Conservation (phyloP, 2,329 filamentous ascomycete species). For the Aspergillus flavus region DNA sequence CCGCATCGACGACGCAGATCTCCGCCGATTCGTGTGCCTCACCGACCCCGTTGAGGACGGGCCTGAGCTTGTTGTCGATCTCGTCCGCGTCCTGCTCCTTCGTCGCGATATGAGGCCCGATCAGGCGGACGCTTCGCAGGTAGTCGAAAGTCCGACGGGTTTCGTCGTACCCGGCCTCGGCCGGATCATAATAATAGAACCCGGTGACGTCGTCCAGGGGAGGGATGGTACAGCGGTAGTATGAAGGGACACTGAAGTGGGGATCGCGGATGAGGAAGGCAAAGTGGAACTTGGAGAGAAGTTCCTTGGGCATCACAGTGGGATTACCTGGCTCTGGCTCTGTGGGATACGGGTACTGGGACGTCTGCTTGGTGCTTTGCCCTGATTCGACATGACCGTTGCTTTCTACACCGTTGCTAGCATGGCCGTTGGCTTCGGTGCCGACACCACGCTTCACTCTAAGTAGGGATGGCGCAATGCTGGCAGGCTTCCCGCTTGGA, state of each 20-base stretch:
- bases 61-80: constrained; percentile 29
- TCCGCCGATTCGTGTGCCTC: constrained; percentile 47
- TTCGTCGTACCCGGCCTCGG: constrained; percentile 88
- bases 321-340: constrained; percentile 72
- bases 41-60: constrained; percentile 27
- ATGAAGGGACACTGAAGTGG: constrained; percentile 86
- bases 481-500: constrained; percentile 67
- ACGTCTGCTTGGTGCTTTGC: constrained; percentile 19
- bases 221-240: constrained; percentile 90
- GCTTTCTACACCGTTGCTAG: not conserved
- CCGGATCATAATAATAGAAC: constrained; percentile 83
- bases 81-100: constrained; percentile 35
- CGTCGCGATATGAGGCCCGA: constrained; percentile 68
- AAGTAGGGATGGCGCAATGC: constrained; percentile 75
- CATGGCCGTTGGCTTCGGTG: constrained; percentile 41
- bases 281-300: constrained; percentile 84
- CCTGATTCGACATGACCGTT: constrained; percentile 18
- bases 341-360: constrained; percentile 59
- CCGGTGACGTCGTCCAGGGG: constrained; percentile 80
- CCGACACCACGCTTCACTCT: constrained; percentile 63
- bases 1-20: constrained; percentile 88
- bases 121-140: constrained; percentile 66
- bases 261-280: constrained; percentile 97
- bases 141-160: constrained; percentile 86
- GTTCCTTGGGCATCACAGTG: constrained; percentile 74